phyloP scores from a whole-genome alignment of 2,329 filamentous ascomycete species.

The Sclerotinia spermophila region DNA sequence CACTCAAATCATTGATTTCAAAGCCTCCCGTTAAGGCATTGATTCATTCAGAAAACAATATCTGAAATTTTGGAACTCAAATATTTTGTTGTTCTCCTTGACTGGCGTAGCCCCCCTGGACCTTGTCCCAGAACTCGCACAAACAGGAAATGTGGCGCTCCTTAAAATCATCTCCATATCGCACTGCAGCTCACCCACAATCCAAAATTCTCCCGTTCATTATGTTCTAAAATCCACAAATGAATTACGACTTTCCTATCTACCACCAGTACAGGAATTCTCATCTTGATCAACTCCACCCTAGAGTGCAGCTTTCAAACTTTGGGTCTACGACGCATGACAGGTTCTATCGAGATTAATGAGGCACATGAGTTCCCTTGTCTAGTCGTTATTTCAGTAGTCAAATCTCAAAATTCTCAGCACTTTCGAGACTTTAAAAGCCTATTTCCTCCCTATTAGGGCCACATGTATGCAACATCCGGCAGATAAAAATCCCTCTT shows the following conservation, averaged over 20 bases:
- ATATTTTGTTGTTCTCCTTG: background rate
- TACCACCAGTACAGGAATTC: background rate
- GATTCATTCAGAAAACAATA: background rate
- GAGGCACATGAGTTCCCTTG: background rate
- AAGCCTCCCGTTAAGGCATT: background rate
- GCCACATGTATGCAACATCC: background rate
- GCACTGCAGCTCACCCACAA: conserved; percentile 3
- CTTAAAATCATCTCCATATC: conserved; percentile 4
- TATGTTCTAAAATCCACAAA: background rate
- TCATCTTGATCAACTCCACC: background rate
- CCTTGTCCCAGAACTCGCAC: background rate
- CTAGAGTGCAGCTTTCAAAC: background rate
- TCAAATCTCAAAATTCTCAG: background rate
- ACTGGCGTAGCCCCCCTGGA: background rate
- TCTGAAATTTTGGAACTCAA: background rate
- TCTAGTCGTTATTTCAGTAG: background rate
- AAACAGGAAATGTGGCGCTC: conserved; percentile 6
- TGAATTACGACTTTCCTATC: background rate
- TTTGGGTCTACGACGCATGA: background rate
- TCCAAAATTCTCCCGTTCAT: background rate
- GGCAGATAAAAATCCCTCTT: background rate
- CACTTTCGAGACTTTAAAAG: background rate
- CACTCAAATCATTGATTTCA: background rate
- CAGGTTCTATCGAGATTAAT: background rate
- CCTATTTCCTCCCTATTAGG: background rate